Percentiles rank a stretch among this genome's conserved stretches.
Evolutionary conservation across 73 alveolate species (phyloP).

Genomic region (Blepharisma stoltei): DNA sequence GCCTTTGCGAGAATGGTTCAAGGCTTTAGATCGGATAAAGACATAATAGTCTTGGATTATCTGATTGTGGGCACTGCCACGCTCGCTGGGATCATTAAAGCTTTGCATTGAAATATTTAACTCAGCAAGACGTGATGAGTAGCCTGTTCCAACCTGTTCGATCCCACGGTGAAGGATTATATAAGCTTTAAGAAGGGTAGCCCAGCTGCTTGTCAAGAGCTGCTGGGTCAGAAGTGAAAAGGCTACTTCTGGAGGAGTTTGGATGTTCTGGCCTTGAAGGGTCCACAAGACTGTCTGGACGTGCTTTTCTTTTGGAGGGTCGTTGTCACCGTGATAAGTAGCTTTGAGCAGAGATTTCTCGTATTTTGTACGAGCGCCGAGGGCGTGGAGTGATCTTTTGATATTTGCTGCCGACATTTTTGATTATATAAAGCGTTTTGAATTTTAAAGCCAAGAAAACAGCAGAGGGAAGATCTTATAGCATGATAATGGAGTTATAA

Average conservation of each 20-base stretch:
- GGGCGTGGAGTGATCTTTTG: neutral
- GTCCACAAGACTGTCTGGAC: conserved; percentile 23
- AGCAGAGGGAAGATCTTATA: too few relatives aligned
- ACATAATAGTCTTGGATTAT: conserved; percentile 4
- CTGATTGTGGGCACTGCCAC: neutral
- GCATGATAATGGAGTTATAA: too few relatives aligned
- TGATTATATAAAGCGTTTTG: too few relatives aligned
- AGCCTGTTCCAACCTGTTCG: neutral
- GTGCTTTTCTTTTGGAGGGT: conserved; percentile 26
- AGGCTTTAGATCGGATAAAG: neutral
- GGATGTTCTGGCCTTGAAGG: conserved; percentile 1
- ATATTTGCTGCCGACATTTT: neutral
- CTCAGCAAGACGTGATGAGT: neutral
- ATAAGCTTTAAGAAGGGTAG: neutral
- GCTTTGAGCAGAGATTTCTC: conserved; percentile 24
- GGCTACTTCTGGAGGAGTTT: neutral
- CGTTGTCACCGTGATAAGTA: conserved; percentile 8
- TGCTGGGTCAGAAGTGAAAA: neutral
- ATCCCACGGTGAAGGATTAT: conserved; percentile 16
- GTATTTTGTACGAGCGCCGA: neutral
- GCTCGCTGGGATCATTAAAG: conserved; percentile 21
- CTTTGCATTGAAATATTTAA: neutral
- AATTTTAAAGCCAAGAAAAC: too few relatives aligned
- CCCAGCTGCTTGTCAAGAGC: neutral
- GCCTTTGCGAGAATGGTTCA: neutral